Conservation (phyloP, 2,329 filamentous ascomycete species). For the Colletotrichum siamense region DNA sequence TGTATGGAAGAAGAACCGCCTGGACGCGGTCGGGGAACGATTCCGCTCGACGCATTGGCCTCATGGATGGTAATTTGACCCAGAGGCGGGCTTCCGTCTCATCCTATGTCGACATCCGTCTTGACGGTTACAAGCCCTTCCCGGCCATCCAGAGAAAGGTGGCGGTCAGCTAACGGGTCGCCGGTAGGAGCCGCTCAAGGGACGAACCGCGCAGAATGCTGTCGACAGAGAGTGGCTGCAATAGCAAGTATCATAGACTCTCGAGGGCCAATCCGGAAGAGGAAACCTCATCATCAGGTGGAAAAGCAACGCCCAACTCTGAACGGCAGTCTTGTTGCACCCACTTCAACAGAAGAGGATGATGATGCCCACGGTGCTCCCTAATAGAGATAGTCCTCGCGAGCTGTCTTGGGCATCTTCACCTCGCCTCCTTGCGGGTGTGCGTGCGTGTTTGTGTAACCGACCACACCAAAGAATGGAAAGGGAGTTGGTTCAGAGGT, state of each 20-base stretch:
- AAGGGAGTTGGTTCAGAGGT: constrained; percentile 4
- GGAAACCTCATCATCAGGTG: background rate
- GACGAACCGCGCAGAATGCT: background rate
- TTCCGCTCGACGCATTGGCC: background rate
- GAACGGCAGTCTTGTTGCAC: background rate
- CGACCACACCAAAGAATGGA: background rate
- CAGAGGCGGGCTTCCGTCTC: background rate
- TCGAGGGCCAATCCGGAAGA: background rate
- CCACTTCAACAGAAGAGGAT: background rate
- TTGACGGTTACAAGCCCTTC: background rate
- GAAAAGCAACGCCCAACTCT: background rate
- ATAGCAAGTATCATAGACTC: background rate
- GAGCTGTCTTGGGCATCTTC: constrained; percentile 1
- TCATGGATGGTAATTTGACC: background rate
- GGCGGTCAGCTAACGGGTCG: background rate
- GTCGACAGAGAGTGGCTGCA: background rate
- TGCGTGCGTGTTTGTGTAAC: background rate
- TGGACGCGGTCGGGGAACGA: background rate
- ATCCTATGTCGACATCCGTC: background rate
- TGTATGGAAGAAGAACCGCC: background rate
- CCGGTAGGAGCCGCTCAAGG: background rate
- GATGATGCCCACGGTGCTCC: background rate
- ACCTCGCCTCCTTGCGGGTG: background rate
- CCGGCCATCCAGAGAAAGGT: background rate
- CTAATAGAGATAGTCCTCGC: background rate